Percentiles rank a stretch among this genome's conserved stretches.
phyloP scores from a whole-genome alignment of 169 alveolate species.

The Cryptosporidium baileyi region DNA sequence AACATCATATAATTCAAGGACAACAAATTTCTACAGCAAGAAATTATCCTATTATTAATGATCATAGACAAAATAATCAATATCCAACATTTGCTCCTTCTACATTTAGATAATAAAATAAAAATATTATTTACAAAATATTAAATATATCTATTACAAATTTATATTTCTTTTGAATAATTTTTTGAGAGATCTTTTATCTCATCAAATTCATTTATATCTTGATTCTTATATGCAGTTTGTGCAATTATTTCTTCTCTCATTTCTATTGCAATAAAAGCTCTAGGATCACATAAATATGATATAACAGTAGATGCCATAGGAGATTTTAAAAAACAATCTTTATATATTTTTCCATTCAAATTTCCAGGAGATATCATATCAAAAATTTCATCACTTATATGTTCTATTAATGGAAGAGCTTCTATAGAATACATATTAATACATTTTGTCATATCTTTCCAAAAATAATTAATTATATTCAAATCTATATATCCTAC shows the following conservation, averaged over 20 bases:
- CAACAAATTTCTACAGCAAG: constrained; percentile 55
- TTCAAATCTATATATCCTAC: constrained; percentile 27
- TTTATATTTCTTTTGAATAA: not conserved
- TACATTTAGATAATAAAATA: constrained; percentile 39
- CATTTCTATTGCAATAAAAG: constrained; percentile 54
- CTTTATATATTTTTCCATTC: constrained; percentile 23
- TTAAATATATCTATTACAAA: not conserved
- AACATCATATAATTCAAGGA: not conserved
- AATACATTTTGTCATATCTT: constrained; percentile 33
- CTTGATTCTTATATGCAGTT: not conserved
- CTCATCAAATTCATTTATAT: not conserved
- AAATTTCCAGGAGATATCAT: constrained; percentile 57
- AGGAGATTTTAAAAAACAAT: constrained; percentile 4
- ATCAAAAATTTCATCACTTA: constrained; percentile 58
- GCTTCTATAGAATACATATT: constrained; percentile 33
- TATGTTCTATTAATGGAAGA: constrained; percentile 29
- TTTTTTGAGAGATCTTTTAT: not conserved
- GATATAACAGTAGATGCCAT: constrained; percentile 67
- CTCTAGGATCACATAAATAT: constrained; percentile 62
- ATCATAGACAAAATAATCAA: not conserved
- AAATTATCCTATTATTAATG: not conserved
- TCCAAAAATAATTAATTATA: constrained; percentile 45
- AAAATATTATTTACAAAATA: no score
- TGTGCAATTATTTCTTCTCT: constrained; percentile 67
- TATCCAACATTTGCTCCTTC: constrained; percentile 47